These are phyloP conservation scores for Takakia lepidozioides DNA, from an alignment of 225 moss, liverwort and hornwort species.

Conservation along the genomic window DNA sequence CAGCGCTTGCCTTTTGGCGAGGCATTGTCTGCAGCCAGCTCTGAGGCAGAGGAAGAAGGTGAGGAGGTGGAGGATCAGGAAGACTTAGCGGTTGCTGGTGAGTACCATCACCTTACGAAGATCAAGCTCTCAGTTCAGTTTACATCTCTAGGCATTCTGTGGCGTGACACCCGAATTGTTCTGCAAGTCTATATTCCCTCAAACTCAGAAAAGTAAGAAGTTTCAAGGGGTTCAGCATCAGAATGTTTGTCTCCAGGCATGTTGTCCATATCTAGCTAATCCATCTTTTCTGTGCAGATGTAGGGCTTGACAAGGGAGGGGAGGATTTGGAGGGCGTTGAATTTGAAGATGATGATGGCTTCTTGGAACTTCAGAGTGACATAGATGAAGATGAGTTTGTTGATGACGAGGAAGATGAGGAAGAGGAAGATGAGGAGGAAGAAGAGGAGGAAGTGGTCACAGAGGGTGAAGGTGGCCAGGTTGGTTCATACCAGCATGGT, in stretches of 20 bases:
- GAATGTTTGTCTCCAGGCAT: neutral
- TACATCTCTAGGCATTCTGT: too few relatives aligned
- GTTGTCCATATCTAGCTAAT: neutral
- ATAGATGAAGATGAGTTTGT: conserved; percentile 29
- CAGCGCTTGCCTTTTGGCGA: conserved; percentile 15
- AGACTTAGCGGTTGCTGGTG: conserved; percentile 4
- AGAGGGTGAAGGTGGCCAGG: conserved; percentile 4
- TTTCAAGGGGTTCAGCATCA: neutral
- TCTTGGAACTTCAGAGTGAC: conserved; percentile 45
- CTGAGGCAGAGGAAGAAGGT: conserved; percentile 23
- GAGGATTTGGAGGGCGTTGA: conserved; percentile 8
- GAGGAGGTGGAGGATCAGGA: conserved; percentile 8
- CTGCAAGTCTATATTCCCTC: too few relatives aligned
- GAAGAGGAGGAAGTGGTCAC: conserved; percentile 36
- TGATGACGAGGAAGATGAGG: conserved; percentile 18
- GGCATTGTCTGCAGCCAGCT: conserved; percentile 14
- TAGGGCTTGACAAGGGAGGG: conserved; percentile 9
- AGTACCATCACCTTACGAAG: too few relatives aligned
- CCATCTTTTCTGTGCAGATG: conserved; percentile 1
- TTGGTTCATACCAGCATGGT: conserved; percentile 4
- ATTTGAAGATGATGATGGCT: conserved; percentile 27
- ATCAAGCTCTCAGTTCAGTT: too few relatives aligned
- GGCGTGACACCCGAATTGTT: too few relatives aligned
- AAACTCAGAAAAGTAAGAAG: too few relatives aligned
- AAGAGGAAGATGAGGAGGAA: conserved; percentile 43